Conservation (phyloP, 352 stramenopile species). For the Globisporangium parvum region DNA sequence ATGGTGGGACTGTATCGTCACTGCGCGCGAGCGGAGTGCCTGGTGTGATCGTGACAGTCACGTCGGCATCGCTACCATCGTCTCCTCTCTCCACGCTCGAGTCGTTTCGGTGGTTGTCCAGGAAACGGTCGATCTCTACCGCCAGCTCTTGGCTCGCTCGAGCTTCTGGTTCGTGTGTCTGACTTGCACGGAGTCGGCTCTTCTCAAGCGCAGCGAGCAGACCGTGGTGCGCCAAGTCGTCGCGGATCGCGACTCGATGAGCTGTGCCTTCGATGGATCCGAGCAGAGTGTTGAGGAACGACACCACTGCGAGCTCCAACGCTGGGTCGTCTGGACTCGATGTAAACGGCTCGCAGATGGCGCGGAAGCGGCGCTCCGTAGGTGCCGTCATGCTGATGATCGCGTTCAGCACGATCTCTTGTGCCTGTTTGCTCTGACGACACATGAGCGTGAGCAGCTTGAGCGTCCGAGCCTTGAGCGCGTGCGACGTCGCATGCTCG, state of each 20-base stretch:
- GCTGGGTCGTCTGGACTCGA: conserved; percentile 19
- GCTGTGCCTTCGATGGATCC: conserved; percentile 22
- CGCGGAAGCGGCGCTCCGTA: conserved; percentile 17
- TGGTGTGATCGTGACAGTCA: conserved; percentile 5
- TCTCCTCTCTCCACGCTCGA: background rate
- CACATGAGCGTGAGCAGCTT: conserved; percentile 31
- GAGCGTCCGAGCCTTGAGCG: conserved; percentile 26
- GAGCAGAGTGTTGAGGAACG: conserved; percentile 44
- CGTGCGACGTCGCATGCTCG: conserved; percentile 13
- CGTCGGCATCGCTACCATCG: background rate
- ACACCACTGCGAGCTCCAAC: conserved; percentile 27
- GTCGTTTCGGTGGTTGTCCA: background rate
- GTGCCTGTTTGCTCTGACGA: conserved; percentile 19
- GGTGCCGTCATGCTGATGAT: conserved; percentile 16
- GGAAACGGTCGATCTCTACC: conserved; percentile 4
- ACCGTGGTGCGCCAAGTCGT: conserved; percentile 30
- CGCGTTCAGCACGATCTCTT: conserved; percentile 22
- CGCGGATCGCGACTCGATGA: conserved; percentile 27
- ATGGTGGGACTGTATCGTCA: no score
- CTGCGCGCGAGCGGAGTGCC: no score
- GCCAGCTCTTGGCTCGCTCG: background rate
- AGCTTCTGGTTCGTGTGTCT: no score
- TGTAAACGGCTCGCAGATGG: conserved; percentile 22
- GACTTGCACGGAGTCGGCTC: conserved; percentile 3
- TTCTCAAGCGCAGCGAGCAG: conserved; percentile 28